Percentiles rank a stretch among this genome's conserved stretches.
These are phyloP conservation scores for Colletotrichum agaves DNA, from an alignment of 2,329 filamentous ascomycete genomes.

Conservation along the genomic window DNA sequence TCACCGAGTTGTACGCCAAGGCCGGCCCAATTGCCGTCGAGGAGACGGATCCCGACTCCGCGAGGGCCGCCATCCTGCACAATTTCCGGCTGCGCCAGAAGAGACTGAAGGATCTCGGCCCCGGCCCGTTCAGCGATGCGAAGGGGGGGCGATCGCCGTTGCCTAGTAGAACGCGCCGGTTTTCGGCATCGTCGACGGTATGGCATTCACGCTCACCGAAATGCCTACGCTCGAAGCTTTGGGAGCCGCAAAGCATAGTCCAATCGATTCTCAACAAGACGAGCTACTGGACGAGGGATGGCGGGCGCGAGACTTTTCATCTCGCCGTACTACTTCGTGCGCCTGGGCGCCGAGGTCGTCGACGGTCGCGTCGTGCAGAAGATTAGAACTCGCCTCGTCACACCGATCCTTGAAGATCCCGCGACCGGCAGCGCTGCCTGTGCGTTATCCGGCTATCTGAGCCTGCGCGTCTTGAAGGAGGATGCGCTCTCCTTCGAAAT, in stretches of 20 bases:
- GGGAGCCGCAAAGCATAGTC: conserved; percentile 48
- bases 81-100: conserved; percentile 45
- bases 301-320: conserved; percentile 66
- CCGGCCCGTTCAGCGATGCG: conserved; percentile 11
- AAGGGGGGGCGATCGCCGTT: not conserved
- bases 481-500: conserved; percentile 36
- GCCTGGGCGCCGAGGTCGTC: conserved; percentile 3
- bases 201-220: conserved; percentile 76
- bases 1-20: conserved; percentile 62
- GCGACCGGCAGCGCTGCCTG: conserved; percentile 72
- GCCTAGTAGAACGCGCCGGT: conserved; percentile 56
- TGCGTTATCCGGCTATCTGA: conserved; percentile 65
- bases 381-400: conserved; percentile 71
- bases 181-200: conserved; percentile 76
- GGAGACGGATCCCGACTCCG: conserved; percentile 52
- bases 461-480: conserved; percentile 51
- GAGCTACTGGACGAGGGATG: conserved; percentile 65
- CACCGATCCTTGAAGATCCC: conserved; percentile 63
- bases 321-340: conserved; percentile 69
- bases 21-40: conserved; percentile 65
- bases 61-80: conserved; percentile 74
- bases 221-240: conserved; percentile 71
- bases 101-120: conserved; percentile 20
- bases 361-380: conserved; percentile 32
- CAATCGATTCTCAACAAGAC: conserved; percentile 46